Evolutionary conservation across 2,329 filamentous ascomycete genomes (phyloP).

Genomic region (Aspergillus ruber): DNA sequence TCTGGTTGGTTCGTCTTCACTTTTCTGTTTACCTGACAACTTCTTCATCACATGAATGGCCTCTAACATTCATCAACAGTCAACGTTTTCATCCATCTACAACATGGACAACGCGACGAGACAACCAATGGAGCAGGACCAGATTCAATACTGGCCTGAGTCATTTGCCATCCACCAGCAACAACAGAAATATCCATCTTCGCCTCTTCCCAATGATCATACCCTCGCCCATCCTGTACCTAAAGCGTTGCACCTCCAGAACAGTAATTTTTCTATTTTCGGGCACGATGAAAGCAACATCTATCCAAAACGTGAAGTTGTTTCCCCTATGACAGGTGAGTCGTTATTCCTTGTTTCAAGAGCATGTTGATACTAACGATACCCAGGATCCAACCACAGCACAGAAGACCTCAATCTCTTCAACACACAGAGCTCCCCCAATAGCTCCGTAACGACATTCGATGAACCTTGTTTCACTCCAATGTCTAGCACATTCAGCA

Average conservation of each 20-base stretch:
- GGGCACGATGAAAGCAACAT: not conserved
- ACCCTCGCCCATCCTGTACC: not conserved
- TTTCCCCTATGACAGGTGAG: too few relatives aligned
- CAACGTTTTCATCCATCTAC: slow-evolving; percentile 6
- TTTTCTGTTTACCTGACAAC: not conserved
- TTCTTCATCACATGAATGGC: not conserved
- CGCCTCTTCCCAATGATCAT: not conserved
- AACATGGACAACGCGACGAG: slow-evolving; percentile 9
- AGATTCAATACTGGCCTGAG: not conserved
- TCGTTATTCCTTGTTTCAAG: too few relatives aligned
- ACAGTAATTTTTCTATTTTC: not conserved
- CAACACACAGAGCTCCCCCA: not conserved
- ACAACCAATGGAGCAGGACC: not conserved
- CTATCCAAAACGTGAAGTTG: too few relatives aligned
- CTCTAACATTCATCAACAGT: too few relatives aligned
- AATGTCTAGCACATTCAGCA: not conserved
- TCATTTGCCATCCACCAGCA: not conserved
- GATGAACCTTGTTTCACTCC: not conserved
- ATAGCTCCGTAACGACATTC: not conserved
- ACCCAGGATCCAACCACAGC: not conserved
- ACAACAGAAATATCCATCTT: not conserved
- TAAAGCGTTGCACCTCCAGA: not conserved
- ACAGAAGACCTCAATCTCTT: not conserved
- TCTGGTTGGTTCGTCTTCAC: too few relatives aligned
- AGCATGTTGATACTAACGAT: not conserved